Evolutionary conservation across 441 rosid species (phyloP).

Genomic region (Pelargonium hybrid): DNA sequence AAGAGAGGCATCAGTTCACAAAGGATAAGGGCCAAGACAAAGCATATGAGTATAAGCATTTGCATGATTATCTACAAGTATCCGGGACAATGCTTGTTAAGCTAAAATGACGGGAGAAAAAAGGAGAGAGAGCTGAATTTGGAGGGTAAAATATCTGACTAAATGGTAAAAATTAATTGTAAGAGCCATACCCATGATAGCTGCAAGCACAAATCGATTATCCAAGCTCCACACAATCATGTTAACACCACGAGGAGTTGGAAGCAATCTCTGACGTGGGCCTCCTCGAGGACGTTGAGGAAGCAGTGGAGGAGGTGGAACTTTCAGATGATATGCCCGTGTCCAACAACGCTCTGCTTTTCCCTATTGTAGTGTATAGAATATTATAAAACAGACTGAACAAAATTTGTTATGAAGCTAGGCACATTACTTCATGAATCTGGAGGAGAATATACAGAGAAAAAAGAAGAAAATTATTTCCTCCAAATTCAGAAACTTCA

Average conservation of each 20-base stretch:
- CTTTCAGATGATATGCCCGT: conserved; percentile 84
- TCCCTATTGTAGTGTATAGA: conserved; percentile 39
- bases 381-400: conserved; percentile 14
- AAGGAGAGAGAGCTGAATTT: not conserved
- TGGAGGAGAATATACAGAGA: not conserved
- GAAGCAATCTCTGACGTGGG: conserved; percentile 95
- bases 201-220: conserved; percentile 99
- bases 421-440: conserved; percentile 18
- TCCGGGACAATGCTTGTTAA: not conserved
- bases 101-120: not conserved
- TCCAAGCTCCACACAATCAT: conserved; percentile 99
- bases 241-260: conserved; percentile 98
- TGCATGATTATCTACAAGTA: not conserved
- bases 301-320: conserved; percentile 98
- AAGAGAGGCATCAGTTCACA: not conserved
- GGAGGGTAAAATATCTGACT: not conserved
- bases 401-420: not conserved
- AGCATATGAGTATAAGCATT: not conserved
- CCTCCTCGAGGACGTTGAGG: conserved; percentile 98
- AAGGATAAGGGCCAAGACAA: not conserved
- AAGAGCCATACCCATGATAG: conserved; percentile 79
- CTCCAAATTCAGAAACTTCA: conserved; percentile 14
- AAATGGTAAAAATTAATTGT: conserved; percentile 1
- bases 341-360: conserved; percentile 91
- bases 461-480: conserved; percentile 19